Percentiles rank a stretch among this genome's conserved stretches.
phyloP scores from a whole-genome alignment of 805 yeast genomes.

The Candida vaughaniae region DNA sequence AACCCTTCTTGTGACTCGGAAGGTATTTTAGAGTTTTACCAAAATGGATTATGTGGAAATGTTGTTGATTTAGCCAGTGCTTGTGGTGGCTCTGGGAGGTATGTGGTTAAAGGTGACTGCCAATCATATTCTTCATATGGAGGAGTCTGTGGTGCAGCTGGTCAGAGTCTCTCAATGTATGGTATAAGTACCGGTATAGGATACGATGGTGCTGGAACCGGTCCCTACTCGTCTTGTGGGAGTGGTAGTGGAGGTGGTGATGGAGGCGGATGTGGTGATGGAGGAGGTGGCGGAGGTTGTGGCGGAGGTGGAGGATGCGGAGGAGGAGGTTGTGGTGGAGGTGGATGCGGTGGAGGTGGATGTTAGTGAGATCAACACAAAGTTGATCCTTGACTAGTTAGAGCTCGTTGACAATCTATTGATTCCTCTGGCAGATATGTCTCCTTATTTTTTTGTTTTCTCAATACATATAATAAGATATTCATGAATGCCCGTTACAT shows the following conservation, averaged over 20 bases:
- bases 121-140: background rate
- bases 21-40: background rate
- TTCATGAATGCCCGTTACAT: no score
- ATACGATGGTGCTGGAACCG: background rate
- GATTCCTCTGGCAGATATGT: no score
- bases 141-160: background rate
- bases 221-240: background rate
- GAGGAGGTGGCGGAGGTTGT: conserved; percentile 1
- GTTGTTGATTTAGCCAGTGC: conserved; percentile 3
- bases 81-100: background rate
- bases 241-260: background rate
- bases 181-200: background rate
- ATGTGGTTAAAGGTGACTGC: background rate
- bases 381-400: no score
- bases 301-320: background rate
- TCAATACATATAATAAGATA: no score
- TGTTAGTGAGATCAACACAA: no score
- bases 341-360: conserved; percentile 1
- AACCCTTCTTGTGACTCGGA: background rate
- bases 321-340: background rate
- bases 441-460: no score
- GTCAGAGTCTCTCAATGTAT: background rate
- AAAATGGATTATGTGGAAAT: conserved; percentile 2
- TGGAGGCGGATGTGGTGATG: conserved; percentile 2
- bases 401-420: no score